A percentile compares a stretch with the other conserved stretches of the same genome.
Conservation (phyloP, 2,329 filamentous ascomycete genomes). For the Penicillium sp. region DNA sequence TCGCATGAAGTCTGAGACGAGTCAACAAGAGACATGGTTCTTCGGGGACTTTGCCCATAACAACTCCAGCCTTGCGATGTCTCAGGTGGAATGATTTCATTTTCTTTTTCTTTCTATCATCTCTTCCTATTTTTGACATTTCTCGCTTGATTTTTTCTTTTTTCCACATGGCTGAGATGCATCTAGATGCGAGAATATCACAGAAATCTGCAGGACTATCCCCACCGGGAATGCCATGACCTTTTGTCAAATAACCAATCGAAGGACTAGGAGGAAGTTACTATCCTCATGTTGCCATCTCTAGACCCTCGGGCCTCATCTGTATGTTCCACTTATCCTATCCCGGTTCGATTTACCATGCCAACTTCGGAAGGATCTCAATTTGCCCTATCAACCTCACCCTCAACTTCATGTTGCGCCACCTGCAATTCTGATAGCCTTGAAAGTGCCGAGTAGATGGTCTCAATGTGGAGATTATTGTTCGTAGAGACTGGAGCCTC, state of each 20-base stretch:
- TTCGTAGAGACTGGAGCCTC: neutral
- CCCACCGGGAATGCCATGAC: neutral
- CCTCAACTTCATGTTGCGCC: neutral
- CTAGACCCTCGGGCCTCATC: neutral
- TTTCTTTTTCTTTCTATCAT: neutral
- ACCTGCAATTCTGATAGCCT: neutral
- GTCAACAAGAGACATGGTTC: neutral
- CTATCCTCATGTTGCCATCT: neutral
- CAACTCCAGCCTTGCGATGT: conserved; percentile 7
- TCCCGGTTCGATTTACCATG: neutral
- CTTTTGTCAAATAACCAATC: conserved; percentile 3
- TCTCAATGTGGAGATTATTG: conserved; percentile 6
- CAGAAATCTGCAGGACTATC: conserved; percentile 1
- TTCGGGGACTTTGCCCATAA: conserved; percentile 14
- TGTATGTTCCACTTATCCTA: neutral
- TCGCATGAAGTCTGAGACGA: neutral
- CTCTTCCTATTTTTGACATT: conserved; percentile 1
- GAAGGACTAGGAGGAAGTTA: neutral
- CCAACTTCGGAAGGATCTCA: neutral
- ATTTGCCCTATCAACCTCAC: conserved; percentile 3
- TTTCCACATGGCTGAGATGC: conserved; percentile 3
- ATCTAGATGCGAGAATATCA: neutral
- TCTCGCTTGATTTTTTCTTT: neutral
- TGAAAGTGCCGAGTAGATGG: neutral
- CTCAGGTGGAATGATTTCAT: neutral